Base-by-base conservation (phyloP, 2,329 filamentous ascomycete genomes). In the Septoria petroselini region DNA sequence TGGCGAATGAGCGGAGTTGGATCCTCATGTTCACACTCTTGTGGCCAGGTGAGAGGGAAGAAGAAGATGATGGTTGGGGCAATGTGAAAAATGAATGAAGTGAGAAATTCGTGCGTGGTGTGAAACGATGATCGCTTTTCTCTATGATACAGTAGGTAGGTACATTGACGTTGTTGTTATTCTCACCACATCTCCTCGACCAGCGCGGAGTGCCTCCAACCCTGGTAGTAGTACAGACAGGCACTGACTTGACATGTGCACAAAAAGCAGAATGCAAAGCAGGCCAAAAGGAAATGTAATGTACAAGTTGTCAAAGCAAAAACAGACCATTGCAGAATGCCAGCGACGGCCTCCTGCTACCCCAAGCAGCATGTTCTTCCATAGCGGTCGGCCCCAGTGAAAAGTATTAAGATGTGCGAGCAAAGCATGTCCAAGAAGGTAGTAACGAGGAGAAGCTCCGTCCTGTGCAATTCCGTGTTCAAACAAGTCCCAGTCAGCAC, bases 341-440 rank as follows among this genome's bases (percentile, higher is more conserved):
- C 12, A 25, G 9, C 11, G 17, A 14, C 37, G 12, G 15, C 37
- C 11, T 25, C 12, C n/a, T 12, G 6, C 12, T 21, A 9, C 21
- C 37, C 6, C 17, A 19, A 40, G 37, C 21, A 23, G 23, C n/a
- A 41, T 12, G 27, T 18, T 11, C 23, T 41, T 41, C 39, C 19
- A 41, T 27, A 27, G 23, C 9, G 17, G 8, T 18, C 35, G 33
- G 15, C 35, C 35, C 35, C 35, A 37, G 17, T 27, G 45, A 34
- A 48, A 41, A 25, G 25, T 38, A 48, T 48, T 41, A 48, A 33
- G 41, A n/a, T 37, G 45, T 48, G 41, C 45, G 41, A 33, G 38
- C 42, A 46, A 35, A 48, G 45, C 25, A 48, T 48, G 45, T 48
- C 21, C 45, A 48, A 41, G 45, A 48, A 48, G n/a, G 45, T 33